Evolutionary conservation across 495 filamentous ascomycete species (phyloP).

Genomic region (Aspergillus mulundensis): DNA sequence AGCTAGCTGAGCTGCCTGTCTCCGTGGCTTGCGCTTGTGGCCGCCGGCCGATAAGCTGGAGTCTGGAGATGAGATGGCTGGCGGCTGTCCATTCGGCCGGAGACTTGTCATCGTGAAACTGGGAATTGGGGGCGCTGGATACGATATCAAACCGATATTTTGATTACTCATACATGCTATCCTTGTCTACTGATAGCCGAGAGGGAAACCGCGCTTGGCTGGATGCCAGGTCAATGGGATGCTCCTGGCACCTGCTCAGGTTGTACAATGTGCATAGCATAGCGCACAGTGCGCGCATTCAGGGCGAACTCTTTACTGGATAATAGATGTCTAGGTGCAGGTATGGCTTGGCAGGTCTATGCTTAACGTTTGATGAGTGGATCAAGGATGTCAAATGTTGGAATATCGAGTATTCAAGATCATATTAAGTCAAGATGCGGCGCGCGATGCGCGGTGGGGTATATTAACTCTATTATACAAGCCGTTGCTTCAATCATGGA

Average conservation of each 20-base stretch:
- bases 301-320: neutral
- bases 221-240: neutral
- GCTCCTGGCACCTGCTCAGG: too few species aligned
- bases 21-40: neutral
- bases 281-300: neutral
- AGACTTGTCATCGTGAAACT: constrained; percentile 5
- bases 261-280: neutral
- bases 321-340: too few species aligned
- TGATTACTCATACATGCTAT: neutral
- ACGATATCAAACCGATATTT: constrained; percentile 6
- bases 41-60: too few species aligned
- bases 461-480: constrained; percentile 49
- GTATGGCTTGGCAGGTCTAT: constrained; percentile 3
- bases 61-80: too few species aligned
- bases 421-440: constrained; percentile 8
- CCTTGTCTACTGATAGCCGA: neutral
- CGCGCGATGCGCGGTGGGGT: constrained; percentile 37
- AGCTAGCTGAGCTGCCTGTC: neutral
- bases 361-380: too few species aligned
- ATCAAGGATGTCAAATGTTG: too few species aligned
- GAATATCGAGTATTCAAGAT: neutral
- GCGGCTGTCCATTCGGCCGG: neutral
- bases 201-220: constrained; percentile 2
- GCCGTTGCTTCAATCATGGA: constrained; percentile 30
- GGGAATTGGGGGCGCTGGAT: constrained; percentile 3